Conservation (phyloP, 495 filamentous ascomycete genomes). For the Saxispiralis lemnorum region DNA sequence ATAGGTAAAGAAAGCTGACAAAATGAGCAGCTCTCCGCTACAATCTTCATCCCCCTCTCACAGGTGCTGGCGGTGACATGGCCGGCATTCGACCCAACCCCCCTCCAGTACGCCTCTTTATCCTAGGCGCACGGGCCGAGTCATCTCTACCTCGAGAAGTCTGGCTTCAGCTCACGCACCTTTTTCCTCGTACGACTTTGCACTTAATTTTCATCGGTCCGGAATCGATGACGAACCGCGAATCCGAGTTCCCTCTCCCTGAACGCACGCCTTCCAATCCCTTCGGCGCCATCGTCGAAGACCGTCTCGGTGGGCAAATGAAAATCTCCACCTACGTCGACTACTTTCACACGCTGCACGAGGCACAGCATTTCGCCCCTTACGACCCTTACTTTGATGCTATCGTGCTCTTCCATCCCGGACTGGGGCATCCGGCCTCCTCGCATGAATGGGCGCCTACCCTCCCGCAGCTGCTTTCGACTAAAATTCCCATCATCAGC, state of each 20-base stretch:
- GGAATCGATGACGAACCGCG: constrained; percentile 80
- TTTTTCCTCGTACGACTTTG: constrained; percentile 67
- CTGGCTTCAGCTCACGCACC: constrained; percentile 77
- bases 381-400: constrained; percentile 97
- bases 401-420: constrained; percentile 90
- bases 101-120: constrained; percentile 78
- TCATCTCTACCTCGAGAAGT: constrained; percentile 85
- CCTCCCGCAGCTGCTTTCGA: constrained; percentile 73
- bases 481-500: constrained; percentile 80
- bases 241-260: constrained; percentile 78
- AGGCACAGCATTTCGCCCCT: constrained; percentile 70
- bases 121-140: constrained; percentile 87
- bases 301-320: constrained; percentile 62
- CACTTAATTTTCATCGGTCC: constrained; percentile 91
- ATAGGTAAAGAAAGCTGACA: background rate
- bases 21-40: constrained; percentile 59
- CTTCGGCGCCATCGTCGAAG: constrained; percentile 82
- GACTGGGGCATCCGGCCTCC: constrained; percentile 80
- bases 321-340: constrained; percentile 96
- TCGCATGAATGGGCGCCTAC: constrained; percentile 87
- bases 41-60: constrained; percentile 69
- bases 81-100: constrained; percentile 65
- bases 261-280: constrained; percentile 68
- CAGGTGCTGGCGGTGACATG: constrained; percentile 55
- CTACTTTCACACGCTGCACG: constrained; percentile 92